These are phyloP conservation scores for Lolium perenne DNA, from an alignment of 176 grass and related monocot genomes.

Conservation along the genomic window DNA sequence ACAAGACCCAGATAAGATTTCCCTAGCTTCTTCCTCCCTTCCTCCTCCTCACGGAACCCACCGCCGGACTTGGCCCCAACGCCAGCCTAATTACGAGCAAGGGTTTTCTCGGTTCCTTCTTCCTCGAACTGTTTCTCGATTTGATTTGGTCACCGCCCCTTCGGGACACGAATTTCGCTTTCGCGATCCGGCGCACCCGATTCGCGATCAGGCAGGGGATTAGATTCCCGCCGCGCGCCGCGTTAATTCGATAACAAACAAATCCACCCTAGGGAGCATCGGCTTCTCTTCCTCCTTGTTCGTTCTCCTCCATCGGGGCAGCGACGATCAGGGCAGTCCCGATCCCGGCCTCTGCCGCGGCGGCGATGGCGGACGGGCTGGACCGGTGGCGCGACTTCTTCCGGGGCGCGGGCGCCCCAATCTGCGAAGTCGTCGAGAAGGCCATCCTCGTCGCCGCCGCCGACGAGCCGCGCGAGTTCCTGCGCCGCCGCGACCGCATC, in stretches of 20 bases:
- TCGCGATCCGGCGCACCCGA: conserved; percentile 41
- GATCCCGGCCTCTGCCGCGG: conserved; percentile 46
- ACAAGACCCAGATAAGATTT: conserved; percentile 51
- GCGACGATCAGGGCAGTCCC: background rate
- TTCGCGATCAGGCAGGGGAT: conserved; percentile 34
- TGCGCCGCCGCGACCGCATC: conserved; percentile 71
- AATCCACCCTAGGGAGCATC: background rate
- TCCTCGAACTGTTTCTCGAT: conserved; percentile 15
- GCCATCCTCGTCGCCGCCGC: conserved; percentile 74
- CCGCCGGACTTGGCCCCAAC: too few species aligned
- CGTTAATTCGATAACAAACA: conserved; percentile 33
- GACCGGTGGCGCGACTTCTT: conserved; percentile 87
- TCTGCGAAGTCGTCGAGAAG: conserved; percentile 87
- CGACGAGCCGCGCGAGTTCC: conserved; percentile 71
- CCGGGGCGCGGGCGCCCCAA: conserved; percentile 58
- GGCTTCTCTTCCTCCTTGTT: background rate
- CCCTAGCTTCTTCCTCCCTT: background rate
- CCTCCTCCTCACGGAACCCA: too few species aligned
- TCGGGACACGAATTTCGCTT: conserved; percentile 4
- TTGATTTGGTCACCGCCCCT: background rate
- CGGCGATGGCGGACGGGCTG: conserved; percentile 50
- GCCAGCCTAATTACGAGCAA: too few species aligned
- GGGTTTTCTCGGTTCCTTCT: conserved; percentile 41
- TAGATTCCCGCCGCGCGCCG: conserved; percentile 33
- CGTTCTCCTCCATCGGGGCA: too few species aligned